phyloP scores from a whole-genome alignment of 257 asterid species.

The Solanum ossicruentum region DNA sequence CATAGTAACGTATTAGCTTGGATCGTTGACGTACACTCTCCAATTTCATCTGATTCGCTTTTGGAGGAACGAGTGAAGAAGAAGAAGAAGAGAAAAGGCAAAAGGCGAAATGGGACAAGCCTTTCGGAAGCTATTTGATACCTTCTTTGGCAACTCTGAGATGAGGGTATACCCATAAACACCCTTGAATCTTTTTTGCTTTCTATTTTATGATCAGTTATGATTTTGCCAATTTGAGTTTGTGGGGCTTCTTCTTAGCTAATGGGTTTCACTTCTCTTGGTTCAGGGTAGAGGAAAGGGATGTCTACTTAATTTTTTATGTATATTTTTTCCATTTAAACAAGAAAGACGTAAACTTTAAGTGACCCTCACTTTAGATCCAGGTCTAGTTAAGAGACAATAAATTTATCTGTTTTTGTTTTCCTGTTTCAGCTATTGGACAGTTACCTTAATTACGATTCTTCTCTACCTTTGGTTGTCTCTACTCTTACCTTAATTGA shows the following conservation, averaged over 20 bases:
- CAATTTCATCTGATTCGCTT: slow-evolving; percentile 1
- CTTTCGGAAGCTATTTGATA: slow-evolving; percentile 93
- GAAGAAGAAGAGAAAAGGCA: neutral
- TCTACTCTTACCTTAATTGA: neutral
- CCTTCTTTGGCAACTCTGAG: slow-evolving; percentile 97
- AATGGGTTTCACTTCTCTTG: neutral
- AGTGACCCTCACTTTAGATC: neutral
- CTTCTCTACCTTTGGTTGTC: neutral
- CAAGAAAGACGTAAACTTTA: neutral
- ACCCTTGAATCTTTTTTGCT: neutral
- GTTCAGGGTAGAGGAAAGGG: neutral
- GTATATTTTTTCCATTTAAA: neutral
- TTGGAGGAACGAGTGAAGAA: neutral
- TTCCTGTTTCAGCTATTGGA: neutral
- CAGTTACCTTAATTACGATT: neutral
- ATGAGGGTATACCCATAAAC: slow-evolving; percentile 52
- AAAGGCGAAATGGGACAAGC: slow-evolving; percentile 72
- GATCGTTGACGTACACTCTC: neutral
- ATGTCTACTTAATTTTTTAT: neutral
- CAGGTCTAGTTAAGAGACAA: neutral
- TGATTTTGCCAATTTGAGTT: neutral
- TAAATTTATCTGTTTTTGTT: neutral
- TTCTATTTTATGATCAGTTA: neutral
- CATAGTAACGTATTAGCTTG: neutral
- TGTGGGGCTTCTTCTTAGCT: neutral